phyloP scores from a whole-genome alignment of 352 stramenopile genomes.

The Phytophthora hibernalis region DNA sequence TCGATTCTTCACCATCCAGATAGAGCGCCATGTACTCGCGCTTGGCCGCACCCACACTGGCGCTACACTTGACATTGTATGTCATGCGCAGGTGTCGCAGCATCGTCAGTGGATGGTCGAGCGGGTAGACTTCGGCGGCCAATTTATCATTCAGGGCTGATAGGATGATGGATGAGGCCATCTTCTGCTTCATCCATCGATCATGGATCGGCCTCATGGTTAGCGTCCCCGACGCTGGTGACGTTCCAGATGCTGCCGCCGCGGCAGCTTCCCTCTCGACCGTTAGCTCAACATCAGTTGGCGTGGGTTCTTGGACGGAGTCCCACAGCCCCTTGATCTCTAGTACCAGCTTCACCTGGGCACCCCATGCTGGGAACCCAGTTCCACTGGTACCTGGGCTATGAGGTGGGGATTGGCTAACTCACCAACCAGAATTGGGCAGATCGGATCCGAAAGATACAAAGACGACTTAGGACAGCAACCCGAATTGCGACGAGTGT shows the following conservation, averaged over 20 bases:
- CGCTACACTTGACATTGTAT: constrained; percentile 19
- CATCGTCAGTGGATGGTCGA: constrained; percentile 13
- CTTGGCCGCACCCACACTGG: background rate
- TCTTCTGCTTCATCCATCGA: constrained; percentile 13
- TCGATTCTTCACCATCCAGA: background rate
- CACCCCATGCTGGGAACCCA: no score
- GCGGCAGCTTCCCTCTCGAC: background rate
- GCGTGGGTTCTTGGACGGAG: background rate
- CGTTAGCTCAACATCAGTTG: background rate
- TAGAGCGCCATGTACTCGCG: background rate
- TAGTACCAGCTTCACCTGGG: no score
- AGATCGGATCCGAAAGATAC: background rate
- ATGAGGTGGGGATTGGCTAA: background rate
- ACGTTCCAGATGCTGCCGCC: background rate
- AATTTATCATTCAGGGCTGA: constrained; percentile 7
- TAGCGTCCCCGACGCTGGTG: background rate
- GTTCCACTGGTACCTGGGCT: background rate
- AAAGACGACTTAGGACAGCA: background rate
- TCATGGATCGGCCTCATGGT: background rate
- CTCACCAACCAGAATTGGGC: background rate
- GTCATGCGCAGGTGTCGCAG: constrained; percentile 7
- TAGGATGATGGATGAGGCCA: constrained; percentile 6
- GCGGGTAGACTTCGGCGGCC: constrained; percentile 14
- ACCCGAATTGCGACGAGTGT: background rate
- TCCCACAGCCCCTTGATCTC: background rate